A percentile compares a stretch with the other conserved stretches of the same genome.
Evolutionary conservation across 2,329 filamentous ascomycete genomes (phyloP).

Genomic region (Ascosphaera pollenicola): DNA sequence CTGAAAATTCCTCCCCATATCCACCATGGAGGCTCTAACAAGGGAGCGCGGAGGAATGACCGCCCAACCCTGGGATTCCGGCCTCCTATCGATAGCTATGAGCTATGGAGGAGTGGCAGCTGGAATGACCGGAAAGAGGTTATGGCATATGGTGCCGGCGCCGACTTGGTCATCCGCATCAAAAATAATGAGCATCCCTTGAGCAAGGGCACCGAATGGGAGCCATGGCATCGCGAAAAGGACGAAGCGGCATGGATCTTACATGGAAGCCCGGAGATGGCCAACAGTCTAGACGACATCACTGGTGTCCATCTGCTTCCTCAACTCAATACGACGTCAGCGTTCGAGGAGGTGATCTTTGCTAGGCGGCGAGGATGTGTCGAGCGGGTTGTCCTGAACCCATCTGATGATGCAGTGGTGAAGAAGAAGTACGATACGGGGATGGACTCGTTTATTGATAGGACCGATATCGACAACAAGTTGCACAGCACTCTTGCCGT

Average conservation of each 20-base stretch:
- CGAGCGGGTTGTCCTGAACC: constrained; percentile 11
- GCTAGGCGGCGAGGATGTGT: constrained; percentile 35
- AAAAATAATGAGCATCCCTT: constrained; percentile 15
- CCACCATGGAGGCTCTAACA: constrained; percentile 14
- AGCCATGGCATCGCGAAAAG: not conserved
- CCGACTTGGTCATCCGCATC: constrained; percentile 29
- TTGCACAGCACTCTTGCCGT: constrained; percentile 26
- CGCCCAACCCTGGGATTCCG: constrained; percentile 32
- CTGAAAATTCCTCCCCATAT: constrained; percentile 24
- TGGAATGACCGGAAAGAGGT: constrained; percentile 32
- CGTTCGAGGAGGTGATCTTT: constrained; percentile 27
- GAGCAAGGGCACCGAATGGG: not conserved
- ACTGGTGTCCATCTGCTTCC: constrained; percentile 31
- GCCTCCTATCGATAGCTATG: constrained; percentile 35
- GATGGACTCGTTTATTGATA: constrained; percentile 21
- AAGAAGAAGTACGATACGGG: constrained; percentile 23
- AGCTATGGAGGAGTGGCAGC: constrained; percentile 22
- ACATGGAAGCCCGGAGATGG: constrained; percentile 8
- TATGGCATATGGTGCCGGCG: constrained; percentile 37
- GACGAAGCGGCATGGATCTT: constrained; percentile 2
- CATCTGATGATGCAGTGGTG: constrained; percentile 10
- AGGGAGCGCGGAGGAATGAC: constrained; percentile 24
- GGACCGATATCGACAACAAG: constrained; percentile 23
- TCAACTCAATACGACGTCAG: constrained; percentile 16
- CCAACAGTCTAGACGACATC: constrained; percentile 36